phyloP scores from a whole-genome alignment of 768 basidiomycete genomes.

The Termitomyces sp. region DNA sequence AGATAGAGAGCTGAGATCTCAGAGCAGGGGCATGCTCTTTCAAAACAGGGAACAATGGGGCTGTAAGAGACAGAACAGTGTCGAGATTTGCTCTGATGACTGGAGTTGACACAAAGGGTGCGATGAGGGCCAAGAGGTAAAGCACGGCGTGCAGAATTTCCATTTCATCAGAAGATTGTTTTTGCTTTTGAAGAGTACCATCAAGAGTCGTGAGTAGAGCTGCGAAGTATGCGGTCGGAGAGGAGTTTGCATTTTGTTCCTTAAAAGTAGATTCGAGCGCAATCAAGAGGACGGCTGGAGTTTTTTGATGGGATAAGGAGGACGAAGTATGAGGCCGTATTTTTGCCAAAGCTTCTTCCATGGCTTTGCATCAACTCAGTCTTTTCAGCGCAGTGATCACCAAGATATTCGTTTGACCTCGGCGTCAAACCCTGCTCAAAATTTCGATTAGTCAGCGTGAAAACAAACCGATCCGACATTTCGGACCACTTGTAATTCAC shows the following conservation, averaged over 20 bases:
- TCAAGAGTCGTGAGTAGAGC: conserved; percentile 82
- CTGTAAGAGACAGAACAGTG: conserved; percentile 66
- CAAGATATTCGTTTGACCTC: neutral
- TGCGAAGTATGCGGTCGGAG: conserved; percentile 94
- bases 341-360: conserved; percentile 73
- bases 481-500: too few species aligned
- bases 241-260: conserved; percentile 60
- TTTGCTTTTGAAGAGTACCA: conserved; percentile 62
- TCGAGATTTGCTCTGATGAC: conserved; percentile 74
- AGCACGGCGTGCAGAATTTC: conserved; percentile 80
- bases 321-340: conserved; percentile 85
- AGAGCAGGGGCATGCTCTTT: conserved; percentile 67
- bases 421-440: conserved; percentile 9
- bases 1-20: conserved; percentile 81
- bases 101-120: conserved; percentile 73
- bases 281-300: conserved; percentile 77
- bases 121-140: conserved; percentile 75
- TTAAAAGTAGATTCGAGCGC: conserved; percentile 80
- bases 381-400: neutral
- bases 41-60: conserved; percentile 72
- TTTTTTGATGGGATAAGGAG: conserved; percentile 79
- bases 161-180: conserved; percentile 48
- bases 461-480: neutral
- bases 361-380: conserved; percentile 15
- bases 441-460: conserved; percentile 27